Evolutionary conservation across 2,329 filamentous ascomycete species (phyloP), one percentile per base, ranked within the genome.

Genomic region (Alternaria arbusti): DNA sequence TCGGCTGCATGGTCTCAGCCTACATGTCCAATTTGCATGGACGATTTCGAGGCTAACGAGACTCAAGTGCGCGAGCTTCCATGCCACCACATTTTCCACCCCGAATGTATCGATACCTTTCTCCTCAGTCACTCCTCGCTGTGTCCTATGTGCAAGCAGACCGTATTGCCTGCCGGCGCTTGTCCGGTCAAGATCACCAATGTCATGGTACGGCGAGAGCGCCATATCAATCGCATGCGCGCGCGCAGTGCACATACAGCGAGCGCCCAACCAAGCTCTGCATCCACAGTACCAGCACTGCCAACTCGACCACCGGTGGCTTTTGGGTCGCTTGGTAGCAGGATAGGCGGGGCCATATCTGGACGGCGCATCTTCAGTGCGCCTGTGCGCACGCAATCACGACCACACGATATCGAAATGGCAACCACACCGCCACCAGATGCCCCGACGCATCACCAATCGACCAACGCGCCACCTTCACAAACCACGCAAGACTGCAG

Each of bases 11-110:
- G 92, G 70, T 88, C 89, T 20, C 96, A 98, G 76, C 89, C 92
- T 0, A 90, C 87, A 3, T 98, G 96, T 76, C 89, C 92, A n/a
- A 97, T 98, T 57, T 99, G 96, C 75, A 85, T 97, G 1, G 91
- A 93, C 58, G 88, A 92, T 63, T 98, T 93, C 74, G 86, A 91
- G 26, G 86, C 89, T 15, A 86, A 88, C 40, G 81, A 85, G 17
- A 91, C 92, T 0, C 87, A 89, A 20, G 94, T 98, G 59, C 91
- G 94, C 59, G 92, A 97, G 79, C 84, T 98, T 3, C 89, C 93
- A 0, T 99, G 96, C 72, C 89, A 91, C 1, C 96, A 99, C 77
- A 95, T 98, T 60, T 99, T 94, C 79, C 95, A 99, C 70, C 91
- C 92, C 0, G 90, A 92, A 68, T 99, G 96, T 74, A 94, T 98